Evolutionary conservation across 2,329 filamentous ascomycete genomes (phyloP), one percentile per base, ranked within the genome.

Genomic region (Paraconiothyrium sp.): DNA sequence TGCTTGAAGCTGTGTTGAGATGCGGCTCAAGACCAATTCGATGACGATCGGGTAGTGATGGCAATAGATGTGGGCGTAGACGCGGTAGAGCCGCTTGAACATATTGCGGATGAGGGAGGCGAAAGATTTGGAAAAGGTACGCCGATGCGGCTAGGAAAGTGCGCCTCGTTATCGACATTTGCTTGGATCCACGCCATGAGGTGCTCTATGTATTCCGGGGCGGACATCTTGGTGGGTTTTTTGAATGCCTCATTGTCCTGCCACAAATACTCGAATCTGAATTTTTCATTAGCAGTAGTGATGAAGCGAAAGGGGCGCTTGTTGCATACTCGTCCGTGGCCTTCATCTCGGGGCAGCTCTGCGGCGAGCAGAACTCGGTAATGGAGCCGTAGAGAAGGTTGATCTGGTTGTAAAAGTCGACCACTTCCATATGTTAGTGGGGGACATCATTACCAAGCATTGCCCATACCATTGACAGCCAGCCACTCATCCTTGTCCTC

Each of bases 331-430:
- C 95, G 82, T 99, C 96, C 10, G 95, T 99, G n/a, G 95, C 95
- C 82, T 99, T 99, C 95, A 99, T 99, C 83, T 98, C 95, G 0
- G 95, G 95, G 79, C 95, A 99, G 67, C 93, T 93, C 78, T 95
- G 91, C 35, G 95, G 94, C 30, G 95, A 98, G 85, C 95, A 99
- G 82, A 99, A 99, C 78, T 99, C 95, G 62, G 95, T 99, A 77
- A 99, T 99, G 68, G 95, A 95, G 62, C 96, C 96, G 79, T 99
- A 99, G 62, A 99, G 90, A 39, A 99, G 87, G 82, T 99, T 99
- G 84, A 99, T 97, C 82, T 99, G 95, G 84, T 99, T 99, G 88
- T 99, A 99, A 82, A 99, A 99, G 82, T 99, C 95, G 83, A 99
- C 95, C 84, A 99, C 94, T 97, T 51, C n/a, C 11, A 34, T n/a